Evolutionary conservation across 2,329 filamentous ascomycete species (phyloP), one percentile per base, ranked within the genome.

Genomic region (Huntiella moniliformis): DNA sequence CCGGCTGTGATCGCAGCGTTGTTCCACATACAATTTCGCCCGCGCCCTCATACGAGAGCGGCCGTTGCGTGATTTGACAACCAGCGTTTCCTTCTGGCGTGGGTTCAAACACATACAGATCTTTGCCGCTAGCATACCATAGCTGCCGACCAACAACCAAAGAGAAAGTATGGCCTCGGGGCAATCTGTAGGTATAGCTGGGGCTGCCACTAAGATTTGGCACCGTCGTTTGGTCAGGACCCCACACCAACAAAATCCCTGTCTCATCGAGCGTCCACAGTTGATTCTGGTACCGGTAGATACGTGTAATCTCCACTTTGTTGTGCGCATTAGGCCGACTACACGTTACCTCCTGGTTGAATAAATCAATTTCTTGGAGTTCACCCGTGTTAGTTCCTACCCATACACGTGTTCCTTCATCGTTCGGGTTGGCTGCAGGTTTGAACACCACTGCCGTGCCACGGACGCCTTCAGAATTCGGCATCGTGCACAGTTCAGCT

Each of bases 241-340:
- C 77, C 91, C 91, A 98, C 4, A 96, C 73, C 53, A 85, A 77
- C 11, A 98, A 64, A 39, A 81, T 82, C 8, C 91, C 91, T 40
- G 81, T 77, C 52, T 95, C 87, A 57, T 96, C 91, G 41, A 98
- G 61, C 0, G 87, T 87, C 91, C 91, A 98, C 58, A 98, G 74
- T 56, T 95, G 83, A 53, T 85, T 84, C 51, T 76, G 79, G 59
- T 92, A 81, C 35, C 91, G 77, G 57, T 84, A 81, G 37, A 98
- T 93, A 54, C 78, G 84, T 52, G 83, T 73, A 43, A 98, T 73
- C 53, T 93, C 83, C 51, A 77, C 71, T 37, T 83, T 76, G 5
- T 77, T 75, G 55, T 96, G 91, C 2, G 82, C 82, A 43, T 69
- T 76, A 2, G 72, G 63, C 54, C 81, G 83, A 13, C 71, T 80